phyloP scores from a whole-genome alignment of 2,329 filamentous ascomycete genomes.

The Neocucurbitaria cava region DNA sequence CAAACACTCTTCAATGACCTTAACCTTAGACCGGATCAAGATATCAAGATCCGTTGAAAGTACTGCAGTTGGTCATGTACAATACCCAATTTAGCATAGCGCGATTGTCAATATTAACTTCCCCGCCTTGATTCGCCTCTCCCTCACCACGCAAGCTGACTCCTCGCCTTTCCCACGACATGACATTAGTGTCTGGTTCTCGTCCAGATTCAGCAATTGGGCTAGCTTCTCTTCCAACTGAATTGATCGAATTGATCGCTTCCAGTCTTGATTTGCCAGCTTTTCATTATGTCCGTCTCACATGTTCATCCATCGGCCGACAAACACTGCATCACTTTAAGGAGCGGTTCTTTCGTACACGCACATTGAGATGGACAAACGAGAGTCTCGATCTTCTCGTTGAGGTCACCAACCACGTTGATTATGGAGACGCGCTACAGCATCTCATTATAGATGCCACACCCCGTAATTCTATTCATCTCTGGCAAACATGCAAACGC shows the following conservation, averaged over 20 bases:
- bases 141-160: not conserved
- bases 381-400: conserved; percentile 19
- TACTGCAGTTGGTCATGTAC: not conserved
- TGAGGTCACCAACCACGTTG: conserved; percentile 19
- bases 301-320: conserved; percentile 17
- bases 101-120: conserved; percentile 1
- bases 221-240: conserved; percentile 27
- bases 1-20: not conserved
- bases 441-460: conserved; percentile 37
- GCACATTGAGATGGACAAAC: conserved; percentile 25
- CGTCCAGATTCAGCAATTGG: conserved; percentile 6
- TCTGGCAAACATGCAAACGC: conserved; percentile 29
- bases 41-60: not conserved
- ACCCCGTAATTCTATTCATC: conserved; percentile 26
- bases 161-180: not conserved
- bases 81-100: conserved; percentile 13
- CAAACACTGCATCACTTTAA: conserved; percentile 26
- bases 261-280: conserved; percentile 22
- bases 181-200: not conserved
- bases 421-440: conserved; percentile 22
- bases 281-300: conserved; percentile 28
- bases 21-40: not conserved
- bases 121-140: conserved; percentile 1
- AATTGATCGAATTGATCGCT: conserved; percentile 31
- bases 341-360: conserved; percentile 30